Evolutionary conservation across 768 basidiomycete genomes (phyloP), one percentile per base, ranked within the genome.

Genomic region (Cystoderma amianthinum): DNA sequence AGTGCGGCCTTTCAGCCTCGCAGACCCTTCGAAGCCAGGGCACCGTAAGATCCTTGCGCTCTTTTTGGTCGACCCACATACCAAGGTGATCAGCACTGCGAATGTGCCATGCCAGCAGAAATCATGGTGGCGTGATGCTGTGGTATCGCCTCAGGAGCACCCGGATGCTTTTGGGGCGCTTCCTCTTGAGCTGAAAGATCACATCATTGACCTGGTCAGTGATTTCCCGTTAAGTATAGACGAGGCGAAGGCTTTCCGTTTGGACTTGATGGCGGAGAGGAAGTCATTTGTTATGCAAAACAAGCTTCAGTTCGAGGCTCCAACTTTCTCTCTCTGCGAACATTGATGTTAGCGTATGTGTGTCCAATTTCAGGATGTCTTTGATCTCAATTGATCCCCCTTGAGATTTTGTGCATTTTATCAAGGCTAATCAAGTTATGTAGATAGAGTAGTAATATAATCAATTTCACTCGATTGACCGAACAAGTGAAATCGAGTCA

Each of bases 41-140:
- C 54, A 64, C 40, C 53, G 66, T 36, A 71, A 65, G 48, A 62
- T 71, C 15, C 47, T 71, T 10, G 61, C 58, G 1, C 49, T 71
- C 9, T 66, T 64, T 50, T 57, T 69, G 20, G 58, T 67, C 37
- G 64, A 69, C 41, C 59, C 60, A 1, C 47, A 55, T 32, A 32
- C 47, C 25, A 44, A 41, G 19, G 48, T 62, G 5, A 42, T 55
- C 15, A 59, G 58, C 7, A 52, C 60, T 0, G 46, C 51, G 6
- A 43, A 55, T 33, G 51, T 62, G 2, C 57, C 58, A 0, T 49
- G 48, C 18, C 62, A 62, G 42, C 54, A 55, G 41, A 35, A 41
- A 24, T 53, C 58, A 12, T 63, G 60, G 59, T 57, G 60, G 54
- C 17, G 28, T 5, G 48, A 56, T 38, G 41, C 37, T 5, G 39